A percentile compares a stretch with the other conserved stretches of the same genome.
These are phyloP conservation scores for Tothia fuscella DNA, from an alignment of 2,329 filamentous ascomycete species.

Conservation along the genomic window DNA sequence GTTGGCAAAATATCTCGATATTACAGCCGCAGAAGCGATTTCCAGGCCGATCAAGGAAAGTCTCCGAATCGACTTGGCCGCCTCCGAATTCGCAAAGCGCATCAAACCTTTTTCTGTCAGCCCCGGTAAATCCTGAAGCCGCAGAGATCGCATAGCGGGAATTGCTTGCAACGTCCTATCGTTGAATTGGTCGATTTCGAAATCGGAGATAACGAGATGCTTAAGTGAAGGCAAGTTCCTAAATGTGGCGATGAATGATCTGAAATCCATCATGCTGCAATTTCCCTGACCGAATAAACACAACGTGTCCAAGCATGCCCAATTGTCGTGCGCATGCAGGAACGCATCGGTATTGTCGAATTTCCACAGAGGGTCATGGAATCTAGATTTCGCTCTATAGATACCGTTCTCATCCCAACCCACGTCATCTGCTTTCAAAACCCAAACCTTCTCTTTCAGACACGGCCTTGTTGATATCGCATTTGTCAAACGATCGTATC, in stretches of 20 bases:
- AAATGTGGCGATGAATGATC: conserved; percentile 42
- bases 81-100: conserved; percentile 36
- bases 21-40: conserved; percentile 37
- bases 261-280: conserved; percentile 39
- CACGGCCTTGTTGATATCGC: conserved; percentile 42
- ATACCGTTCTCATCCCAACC: conserved; percentile 11
- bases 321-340: conserved; percentile 40
- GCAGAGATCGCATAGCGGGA: conserved; percentile 39
- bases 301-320: conserved; percentile 40
- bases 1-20: conserved; percentile 40
- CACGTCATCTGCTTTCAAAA: conserved; percentile 25
- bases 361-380: background rate
- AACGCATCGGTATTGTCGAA: conserved; percentile 34
- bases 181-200: conserved; percentile 42
- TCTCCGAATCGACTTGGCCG: conserved; percentile 32
- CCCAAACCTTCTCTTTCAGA: conserved; percentile 44
- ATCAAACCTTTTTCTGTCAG: conserved; percentile 44
- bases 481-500: conserved; percentile 43
- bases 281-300: conserved; percentile 33
- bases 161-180: conserved; percentile 42
- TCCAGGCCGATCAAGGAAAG: conserved; percentile 43
- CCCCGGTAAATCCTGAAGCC: conserved; percentile 43
- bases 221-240: conserved; percentile 40
- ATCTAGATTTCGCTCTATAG: background rate
- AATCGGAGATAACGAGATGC: conserved; percentile 42